Base-by-base conservation (phyloP, 371 early-diverging fungal genomes). In the Saksenaea oblongispora region DNA sequence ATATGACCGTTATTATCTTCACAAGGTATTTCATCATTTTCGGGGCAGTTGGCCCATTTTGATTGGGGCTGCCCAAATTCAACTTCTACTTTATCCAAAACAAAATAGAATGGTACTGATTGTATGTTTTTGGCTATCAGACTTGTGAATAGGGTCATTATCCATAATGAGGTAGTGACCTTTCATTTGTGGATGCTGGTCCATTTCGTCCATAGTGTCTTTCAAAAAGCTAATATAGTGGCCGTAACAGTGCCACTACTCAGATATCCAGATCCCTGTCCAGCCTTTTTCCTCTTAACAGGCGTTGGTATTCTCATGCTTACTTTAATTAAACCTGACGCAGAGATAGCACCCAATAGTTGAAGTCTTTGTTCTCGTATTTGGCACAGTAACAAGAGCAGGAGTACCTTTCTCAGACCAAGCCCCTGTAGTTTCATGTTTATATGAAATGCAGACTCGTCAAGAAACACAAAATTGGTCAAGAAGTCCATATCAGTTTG, bases 151-250 rank as follows among this genome's bases (percentile, higher is more conserved):
- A 31, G 31, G 7, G 7, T 7, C 31, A 7, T 31, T 31, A 31
- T 31, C 31, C 2, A 31, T 31, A 31, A 31, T 7, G 31, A 4
- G 31, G 31, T n/a, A n/a, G n/a, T n/a, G n/a, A n/a, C n/a, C n/a
- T n/a, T n/a, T n/a, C n/a, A n/a, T n/a, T n/a, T n/a, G n/a, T 31
- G 64, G 64, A 57, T 57, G 47, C 36, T 58, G 15, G 58, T 63
- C 64, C 64, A 63, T 63, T 58, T 58, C 51, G 51, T 63, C 64
- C n/a, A n/a, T n/a, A 26, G 58, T 63, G 35, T 26, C 64, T 24
- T 63, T 63, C 58, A 63, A n/a, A 63, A 57, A 63, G 35, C 64
- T 57, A 13, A 53, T 44, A 58, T 44, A 63, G 34, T 63, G 55
- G n/a, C 58, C 64, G 51, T 63, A 15, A 37, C 63, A 28, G 35